Conservation (phyloP, 2,329 filamentous ascomycete genomes). For the Hyphodiscus sp. region DNA sequence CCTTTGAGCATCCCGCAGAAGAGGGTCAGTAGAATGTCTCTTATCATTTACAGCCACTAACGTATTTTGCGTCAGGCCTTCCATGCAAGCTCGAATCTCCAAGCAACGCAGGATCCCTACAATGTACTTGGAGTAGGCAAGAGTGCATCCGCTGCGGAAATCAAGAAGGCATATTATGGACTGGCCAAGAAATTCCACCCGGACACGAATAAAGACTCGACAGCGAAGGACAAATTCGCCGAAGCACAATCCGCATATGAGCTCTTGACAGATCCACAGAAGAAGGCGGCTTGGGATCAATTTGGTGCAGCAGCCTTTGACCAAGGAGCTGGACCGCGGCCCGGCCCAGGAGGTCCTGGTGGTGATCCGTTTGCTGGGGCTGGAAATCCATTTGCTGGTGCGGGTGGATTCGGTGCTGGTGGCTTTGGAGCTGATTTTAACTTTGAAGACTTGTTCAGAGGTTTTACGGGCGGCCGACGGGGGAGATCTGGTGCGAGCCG, state of each 20-base stretch:
- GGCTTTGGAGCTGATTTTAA: conserved; percentile 70
- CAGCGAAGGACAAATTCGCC: conserved; percentile 90
- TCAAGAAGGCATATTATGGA: conserved; percentile 98
- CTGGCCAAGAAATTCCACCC: conserved; percentile 97
- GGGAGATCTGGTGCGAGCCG: conserved; percentile 43
- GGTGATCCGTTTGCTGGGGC: conserved; percentile 38
- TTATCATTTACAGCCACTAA: conserved; percentile 1
- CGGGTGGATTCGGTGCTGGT: conserved; percentile 49
- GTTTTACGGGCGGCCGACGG: conserved; percentile 52
- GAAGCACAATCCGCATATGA: conserved; percentile 95
- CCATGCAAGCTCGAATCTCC: conserved; percentile 24
- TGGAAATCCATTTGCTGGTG: conserved; percentile 56
- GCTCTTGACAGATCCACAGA: conserved; percentile 84
- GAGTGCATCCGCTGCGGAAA: conserved; percentile 73
- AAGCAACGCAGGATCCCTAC: conserved; percentile 68
- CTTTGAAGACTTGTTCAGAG: conserved; percentile 91
- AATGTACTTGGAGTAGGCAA: conserved; percentile 78
- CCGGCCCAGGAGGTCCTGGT: conserved; percentile 47
- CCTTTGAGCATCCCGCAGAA: background rate
- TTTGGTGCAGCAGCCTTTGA: conserved; percentile 87
- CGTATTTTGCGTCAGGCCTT: conserved; percentile 20
- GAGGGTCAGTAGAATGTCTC: background rate
- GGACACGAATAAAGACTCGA: conserved; percentile 92
- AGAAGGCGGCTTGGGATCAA: conserved; percentile 86
- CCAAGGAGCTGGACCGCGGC: conserved; percentile 53